Conservation (phyloP, 2,329 filamentous ascomycete species). For the Cordyceps cicadae region DNA sequence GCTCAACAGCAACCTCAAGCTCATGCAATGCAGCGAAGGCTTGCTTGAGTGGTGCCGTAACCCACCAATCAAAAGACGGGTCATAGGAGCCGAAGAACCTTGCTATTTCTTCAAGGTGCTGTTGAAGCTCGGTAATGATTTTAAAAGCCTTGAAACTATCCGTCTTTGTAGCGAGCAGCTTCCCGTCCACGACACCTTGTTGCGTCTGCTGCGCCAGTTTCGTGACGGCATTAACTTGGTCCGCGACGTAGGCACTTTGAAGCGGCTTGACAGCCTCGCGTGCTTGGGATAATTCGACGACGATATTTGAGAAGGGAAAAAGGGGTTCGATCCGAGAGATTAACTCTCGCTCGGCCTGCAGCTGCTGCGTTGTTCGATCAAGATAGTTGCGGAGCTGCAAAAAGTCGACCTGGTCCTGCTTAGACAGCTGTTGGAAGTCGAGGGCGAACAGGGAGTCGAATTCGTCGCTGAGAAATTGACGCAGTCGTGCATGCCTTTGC, state of each 20-base stretch:
- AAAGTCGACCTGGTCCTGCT: slow-evolving; percentile 41
- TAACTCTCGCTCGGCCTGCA: slow-evolving; percentile 31
- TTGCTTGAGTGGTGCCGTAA: slow-evolving; percentile 33
- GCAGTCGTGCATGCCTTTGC: slow-evolving; percentile 29
- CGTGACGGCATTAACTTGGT: slow-evolving; percentile 29
- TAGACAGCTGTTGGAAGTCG: slow-evolving; percentile 23
- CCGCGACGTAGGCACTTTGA: slow-evolving; percentile 34
- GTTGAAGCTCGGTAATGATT: slow-evolving; percentile 31
- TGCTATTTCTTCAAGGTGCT: slow-evolving; percentile 37
- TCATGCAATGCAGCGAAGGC: slow-evolving; percentile 29
- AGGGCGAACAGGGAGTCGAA: slow-evolving; percentile 22
- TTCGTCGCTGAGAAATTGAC: slow-evolving; percentile 34
- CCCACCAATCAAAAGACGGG: slow-evolving; percentile 51
- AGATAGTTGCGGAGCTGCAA: slow-evolving; percentile 42
- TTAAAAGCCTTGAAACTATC: slow-evolving; percentile 39
- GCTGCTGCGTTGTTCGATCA: slow-evolving; percentile 24
- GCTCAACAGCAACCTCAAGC: slow-evolving; percentile 30
- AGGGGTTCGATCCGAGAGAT: slow-evolving; percentile 31
- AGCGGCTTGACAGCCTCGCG: slow-evolving; percentile 37
- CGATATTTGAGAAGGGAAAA: slow-evolving; percentile 34
- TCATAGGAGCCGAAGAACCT: slow-evolving; percentile 48
- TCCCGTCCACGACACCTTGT: slow-evolving; percentile 25
- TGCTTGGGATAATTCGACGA: slow-evolving; percentile 39
- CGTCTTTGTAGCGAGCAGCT: slow-evolving; percentile 29
- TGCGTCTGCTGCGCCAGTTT: slow-evolving; percentile 25